A percentile compares a stretch with the other conserved stretches of the same genome.
phyloP scores from a whole-genome alignment of 2,329 filamentous ascomycete species.

The Colletotrichum sp. region DNA sequence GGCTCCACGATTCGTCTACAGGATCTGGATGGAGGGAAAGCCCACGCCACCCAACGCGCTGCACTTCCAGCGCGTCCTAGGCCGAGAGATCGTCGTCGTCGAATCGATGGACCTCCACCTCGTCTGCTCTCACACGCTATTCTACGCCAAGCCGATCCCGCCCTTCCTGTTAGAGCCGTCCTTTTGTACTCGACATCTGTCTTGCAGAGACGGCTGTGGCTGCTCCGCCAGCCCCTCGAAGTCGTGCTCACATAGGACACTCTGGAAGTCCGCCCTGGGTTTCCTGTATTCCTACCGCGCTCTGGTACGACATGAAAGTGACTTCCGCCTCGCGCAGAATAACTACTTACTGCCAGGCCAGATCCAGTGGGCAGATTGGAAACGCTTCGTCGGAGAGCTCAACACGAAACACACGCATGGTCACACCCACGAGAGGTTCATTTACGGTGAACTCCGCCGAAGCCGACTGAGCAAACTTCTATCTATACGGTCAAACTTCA shows the following conservation, averaged over 20 bases:
- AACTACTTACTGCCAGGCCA: background rate
- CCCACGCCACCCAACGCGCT: background rate
- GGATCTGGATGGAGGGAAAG: background rate
- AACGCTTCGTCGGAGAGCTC: background rate
- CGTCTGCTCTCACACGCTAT: background rate
- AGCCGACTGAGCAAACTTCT: background rate
- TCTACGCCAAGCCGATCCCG: background rate
- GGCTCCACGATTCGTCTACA: background rate
- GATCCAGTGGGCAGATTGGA: background rate
- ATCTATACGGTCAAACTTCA: background rate
- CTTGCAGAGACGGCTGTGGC: background rate
- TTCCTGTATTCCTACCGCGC: background rate
- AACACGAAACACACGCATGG: background rate
- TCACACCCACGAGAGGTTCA: background rate
- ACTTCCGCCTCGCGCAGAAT: background rate
- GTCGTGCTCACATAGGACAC: background rate
- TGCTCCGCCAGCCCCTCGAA: background rate
- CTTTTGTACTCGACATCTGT: background rate
- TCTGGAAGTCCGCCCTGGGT: background rate
- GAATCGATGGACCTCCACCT: background rate
- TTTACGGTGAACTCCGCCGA: background rate
- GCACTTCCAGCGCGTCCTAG: background rate
- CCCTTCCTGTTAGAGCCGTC: background rate
- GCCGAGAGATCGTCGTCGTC: background rate
- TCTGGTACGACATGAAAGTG: background rate